phyloP scores from a whole-genome alignment of 345 rosid genomes.

The Tarenaya hassleriana region DNA sequence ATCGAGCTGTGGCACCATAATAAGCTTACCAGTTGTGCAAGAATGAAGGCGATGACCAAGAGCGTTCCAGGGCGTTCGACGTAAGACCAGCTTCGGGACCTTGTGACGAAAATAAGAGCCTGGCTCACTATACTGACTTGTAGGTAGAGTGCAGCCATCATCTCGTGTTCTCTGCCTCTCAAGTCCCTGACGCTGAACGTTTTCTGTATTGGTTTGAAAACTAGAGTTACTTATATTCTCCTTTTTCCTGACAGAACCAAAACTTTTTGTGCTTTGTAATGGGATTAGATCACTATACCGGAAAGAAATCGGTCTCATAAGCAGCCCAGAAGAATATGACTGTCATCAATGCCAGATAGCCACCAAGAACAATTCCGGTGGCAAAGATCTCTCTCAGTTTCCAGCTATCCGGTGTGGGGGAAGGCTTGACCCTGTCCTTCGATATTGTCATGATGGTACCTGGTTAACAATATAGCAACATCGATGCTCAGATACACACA shows the following conservation, averaged over 20 bases:
- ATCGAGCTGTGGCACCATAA: constrained; percentile 4
- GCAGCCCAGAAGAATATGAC: constrained; percentile 81
- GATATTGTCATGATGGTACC: constrained; percentile 96
- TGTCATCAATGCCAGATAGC: constrained; percentile 79
- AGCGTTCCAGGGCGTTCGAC: too few species aligned
- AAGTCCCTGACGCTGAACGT: constrained; percentile 52
- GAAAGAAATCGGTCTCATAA: constrained; percentile 56
- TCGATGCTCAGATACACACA: not conserved
- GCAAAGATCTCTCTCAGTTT: constrained; percentile 87
- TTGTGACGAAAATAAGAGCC: too few species aligned
- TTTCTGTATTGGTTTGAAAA: constrained; percentile 38
- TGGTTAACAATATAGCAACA: constrained; percentile 15
- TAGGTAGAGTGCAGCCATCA: constrained; percentile 81
- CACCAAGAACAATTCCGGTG: constrained; percentile 73
- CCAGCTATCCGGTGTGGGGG: constrained; percentile 96
- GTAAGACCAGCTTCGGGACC: too few species aligned
- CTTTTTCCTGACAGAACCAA: not conserved
- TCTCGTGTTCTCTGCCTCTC: constrained; percentile 33
- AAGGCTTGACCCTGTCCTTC: constrained; percentile 89
- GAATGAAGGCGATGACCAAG: constrained; percentile 51
- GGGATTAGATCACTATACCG: constrained; percentile 45
- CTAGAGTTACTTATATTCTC: constrained; percentile 11
- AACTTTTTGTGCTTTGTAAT: not conserved
- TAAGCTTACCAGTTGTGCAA: constrained; percentile 43
- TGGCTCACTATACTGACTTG: too few species aligned